Evolutionary conservation across 768 basidiomycete genomes (phyloP), one percentile per base, ranked within the genome.

Genomic region (Flagelloscypha sp.): DNA sequence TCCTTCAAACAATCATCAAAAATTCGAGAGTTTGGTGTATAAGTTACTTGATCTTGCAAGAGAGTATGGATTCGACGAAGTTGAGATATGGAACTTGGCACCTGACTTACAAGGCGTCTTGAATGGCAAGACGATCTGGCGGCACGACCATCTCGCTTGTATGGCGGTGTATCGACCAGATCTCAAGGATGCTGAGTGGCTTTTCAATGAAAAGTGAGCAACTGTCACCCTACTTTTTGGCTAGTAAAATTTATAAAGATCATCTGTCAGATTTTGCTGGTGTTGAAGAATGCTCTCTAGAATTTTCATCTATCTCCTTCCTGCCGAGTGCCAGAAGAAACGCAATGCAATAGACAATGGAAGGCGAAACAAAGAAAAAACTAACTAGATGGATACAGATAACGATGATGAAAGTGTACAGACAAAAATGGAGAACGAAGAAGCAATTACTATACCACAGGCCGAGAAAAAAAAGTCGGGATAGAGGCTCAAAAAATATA

Each of bases 71-170:
- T 47, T 68, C 33, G 45, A 52, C 15, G 57, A 37, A 21, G 48
- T 76, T 19, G 74, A 75, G 40, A 48, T 67, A 4, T 76, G 72
- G 65, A 67, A 67, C 41, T 36, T 74, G 19, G 56, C 64, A 1
- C 24, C 40, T 9, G 42, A 64, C 11, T 42, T 74, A 20, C 27
- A 48, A 30, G 35, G 38, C 3, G 36, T 45, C 7, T 38, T 58
- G 3, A 59, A 62, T 5, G 65, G 61, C 0, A 43, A 29, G 25
- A 62, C 52, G 0, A 33, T 47, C 28, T 46, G 55, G 27, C 55
- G 71, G 25, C 45, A 50, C 4, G 63, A 61, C 22, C 60, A 68
- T 44, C 41, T 75, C 6, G 54, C 68, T 4, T 48, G 63, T 2
- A 57, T 73, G 38, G 70, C 63, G 33, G 74, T 70, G 68, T 76